A percentile compares a stretch with the other conserved stretches of the same genome.
Evolutionary conservation across 2,329 filamentous ascomycete species (phyloP).

Genomic region (Talaromyces marneffei): DNA sequence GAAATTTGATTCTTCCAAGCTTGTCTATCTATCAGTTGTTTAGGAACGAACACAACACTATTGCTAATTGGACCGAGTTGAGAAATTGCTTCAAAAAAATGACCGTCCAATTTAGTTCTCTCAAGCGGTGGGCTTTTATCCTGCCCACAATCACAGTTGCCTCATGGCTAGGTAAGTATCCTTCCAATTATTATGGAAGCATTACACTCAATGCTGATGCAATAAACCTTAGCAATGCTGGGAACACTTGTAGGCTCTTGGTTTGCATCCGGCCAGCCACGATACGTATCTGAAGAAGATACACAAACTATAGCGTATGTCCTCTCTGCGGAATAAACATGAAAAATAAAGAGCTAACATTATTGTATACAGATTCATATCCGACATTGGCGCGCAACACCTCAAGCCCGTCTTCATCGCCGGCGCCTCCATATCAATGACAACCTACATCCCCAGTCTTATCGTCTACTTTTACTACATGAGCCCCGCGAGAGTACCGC

Average conservation of each 20-base stretch:
- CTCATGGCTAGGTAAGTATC: conserved; percentile 11
- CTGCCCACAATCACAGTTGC: conserved; percentile 9
- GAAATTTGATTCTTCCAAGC: background rate
- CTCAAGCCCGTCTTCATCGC: conserved; percentile 12
- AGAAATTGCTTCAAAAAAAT: background rate
- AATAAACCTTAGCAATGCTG: conserved; percentile 7
- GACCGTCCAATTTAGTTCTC: background rate
- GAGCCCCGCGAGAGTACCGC: background rate
- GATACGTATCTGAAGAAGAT: conserved; percentile 11
- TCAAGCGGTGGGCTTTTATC: conserved; percentile 6
- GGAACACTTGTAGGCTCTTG: conserved; percentile 11
- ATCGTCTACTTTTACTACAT: conserved; percentile 4
- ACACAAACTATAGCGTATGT: conserved; percentile 13
- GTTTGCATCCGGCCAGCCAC: conserved; percentile 10
- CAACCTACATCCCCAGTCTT: conserved; percentile 3
- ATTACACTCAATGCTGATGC: background rate
- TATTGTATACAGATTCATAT: conserved; percentile 10
- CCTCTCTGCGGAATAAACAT: too few relatives aligned
- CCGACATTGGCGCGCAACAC: conserved; percentile 13
- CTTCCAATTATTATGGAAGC: background rate
- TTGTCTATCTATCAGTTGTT: too few relatives aligned
- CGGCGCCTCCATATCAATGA: conserved; percentile 8
- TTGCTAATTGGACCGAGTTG: background rate
- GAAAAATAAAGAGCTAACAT: background rate
- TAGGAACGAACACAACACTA: background rate